These are phyloP conservation scores for Claviceps citrina DNA, from an alignment of 2,329 filamentous ascomycete genomes.

Conservation along the genomic window DNA sequence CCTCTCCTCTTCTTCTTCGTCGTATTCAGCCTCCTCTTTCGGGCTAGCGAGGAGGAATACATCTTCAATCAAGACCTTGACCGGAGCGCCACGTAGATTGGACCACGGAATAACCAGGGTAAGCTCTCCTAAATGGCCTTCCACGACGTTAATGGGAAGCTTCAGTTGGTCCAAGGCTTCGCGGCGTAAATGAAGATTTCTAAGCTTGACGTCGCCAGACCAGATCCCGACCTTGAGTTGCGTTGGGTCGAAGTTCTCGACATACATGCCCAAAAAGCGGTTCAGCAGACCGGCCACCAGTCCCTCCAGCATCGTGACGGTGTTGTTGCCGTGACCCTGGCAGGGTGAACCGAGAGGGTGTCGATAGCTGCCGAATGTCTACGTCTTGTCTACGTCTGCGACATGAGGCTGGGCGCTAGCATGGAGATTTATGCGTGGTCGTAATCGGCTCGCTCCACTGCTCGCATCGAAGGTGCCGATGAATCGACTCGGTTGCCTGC, in stretches of 20 bases:
- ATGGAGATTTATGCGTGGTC: background rate
- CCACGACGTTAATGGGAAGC: constrained; percentile 88
- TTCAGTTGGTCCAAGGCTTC: constrained; percentile 96
- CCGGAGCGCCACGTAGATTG: constrained; percentile 83
- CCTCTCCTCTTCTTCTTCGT: constrained; percentile 80
- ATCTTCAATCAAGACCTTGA: constrained; percentile 92
- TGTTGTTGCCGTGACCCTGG: constrained; percentile 55
- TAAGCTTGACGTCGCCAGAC: constrained; percentile 94
- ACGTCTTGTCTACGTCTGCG: constrained; percentile 7
- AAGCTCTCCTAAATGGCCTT: constrained; percentile 83
- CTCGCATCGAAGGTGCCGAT: background rate
- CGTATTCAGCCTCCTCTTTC: constrained; percentile 86
- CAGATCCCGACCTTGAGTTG: constrained; percentile 98
- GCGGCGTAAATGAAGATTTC: constrained; percentile 77
- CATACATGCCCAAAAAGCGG: constrained; percentile 98
- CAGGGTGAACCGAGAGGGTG: constrained; percentile 28
- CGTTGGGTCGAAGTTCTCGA: constrained; percentile 96
- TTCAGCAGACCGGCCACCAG: constrained; percentile 94
- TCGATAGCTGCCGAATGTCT: constrained; percentile 1
- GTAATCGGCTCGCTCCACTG: background rate
- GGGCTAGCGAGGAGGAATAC: constrained; percentile 90
- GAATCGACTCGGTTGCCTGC: background rate
- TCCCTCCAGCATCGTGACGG: constrained; percentile 78
- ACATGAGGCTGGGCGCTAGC: constrained; percentile 8
- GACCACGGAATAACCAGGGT: constrained; percentile 95